phyloP scores from a whole-genome alignment of 1,139 yeast genomes.

The Lodderomyces pseudojiufengensis region DNA sequence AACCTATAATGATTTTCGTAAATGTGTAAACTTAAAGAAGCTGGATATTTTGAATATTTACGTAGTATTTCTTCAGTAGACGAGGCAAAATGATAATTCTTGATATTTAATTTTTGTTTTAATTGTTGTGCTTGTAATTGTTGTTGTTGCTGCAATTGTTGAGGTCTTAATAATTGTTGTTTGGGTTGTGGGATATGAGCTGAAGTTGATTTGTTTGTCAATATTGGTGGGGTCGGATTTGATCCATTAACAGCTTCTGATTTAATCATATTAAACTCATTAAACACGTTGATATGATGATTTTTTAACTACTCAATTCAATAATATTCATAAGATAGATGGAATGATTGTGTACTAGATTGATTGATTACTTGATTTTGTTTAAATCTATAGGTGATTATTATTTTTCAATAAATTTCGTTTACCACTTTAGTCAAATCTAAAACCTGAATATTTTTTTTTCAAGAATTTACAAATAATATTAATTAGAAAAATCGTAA shows the following conservation, averaged over 20 bases:
- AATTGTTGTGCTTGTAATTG: conserved; percentile 15
- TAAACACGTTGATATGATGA: neutral
- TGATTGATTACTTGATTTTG: no score
- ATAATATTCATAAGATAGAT: no score
- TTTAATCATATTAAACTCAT: conserved; percentile 7
- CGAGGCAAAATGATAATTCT: conserved; percentile 58
- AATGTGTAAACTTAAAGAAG: conserved; percentile 84
- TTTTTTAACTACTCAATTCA: neutral
- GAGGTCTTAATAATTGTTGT: conserved; percentile 8
- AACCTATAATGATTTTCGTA: conserved; percentile 86
- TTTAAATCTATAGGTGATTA: no score
- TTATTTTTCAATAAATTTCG: no score
- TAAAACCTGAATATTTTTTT: no score
- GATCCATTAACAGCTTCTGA: conserved; percentile 9
- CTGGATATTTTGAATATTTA: conserved; percentile 74
- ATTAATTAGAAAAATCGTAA: no score
- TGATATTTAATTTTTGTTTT: conserved; percentile 31
- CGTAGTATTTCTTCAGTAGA: conserved; percentile 71
- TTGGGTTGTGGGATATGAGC: conserved; percentile 10
- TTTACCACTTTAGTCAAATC: no score
- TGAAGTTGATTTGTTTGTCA: conserved; percentile 5
- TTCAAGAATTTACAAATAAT: no score
- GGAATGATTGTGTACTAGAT: no score
- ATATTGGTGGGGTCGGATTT: conserved; percentile 2
- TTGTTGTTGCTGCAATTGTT: conserved; percentile 12